Evolutionary conservation across 2,329 filamentous ascomycete genomes (phyloP), one percentile per base, ranked within the genome.

Genomic region (Alternaria alternata): DNA sequence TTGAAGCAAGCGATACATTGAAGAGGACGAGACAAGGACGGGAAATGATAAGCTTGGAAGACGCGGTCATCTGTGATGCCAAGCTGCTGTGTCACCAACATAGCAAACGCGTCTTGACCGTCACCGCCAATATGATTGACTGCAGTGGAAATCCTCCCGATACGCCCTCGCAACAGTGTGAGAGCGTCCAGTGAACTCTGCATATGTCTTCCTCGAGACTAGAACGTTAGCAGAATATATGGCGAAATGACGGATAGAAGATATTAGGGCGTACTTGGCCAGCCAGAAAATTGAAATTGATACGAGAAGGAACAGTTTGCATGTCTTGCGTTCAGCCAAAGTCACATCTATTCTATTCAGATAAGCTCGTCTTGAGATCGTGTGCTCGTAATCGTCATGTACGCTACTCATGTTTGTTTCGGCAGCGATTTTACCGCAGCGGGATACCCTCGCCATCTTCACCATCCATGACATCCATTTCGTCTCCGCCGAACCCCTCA

Each of bases 401-500:
- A 32, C 3, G 2, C 16, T n/a, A 2, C 6, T 22, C 2, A 28
- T 12, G 12, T 7, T 18, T 14, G 12, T 2, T 8, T 38, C 46
- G 11, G 20, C 14, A 1, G 20, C 20, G 4, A 12, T 3, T 16
- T 36, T 32, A 43, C 14, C 26, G 26, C 46, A 60, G 26, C 6
- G 30, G 49, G 16, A 64, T n/a, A n/a, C 32, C 62, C 32, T 64
- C 65, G 7, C 54, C 64, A 6, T 54, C 59, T 28, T 44, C 60
- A 30, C 44, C 62, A 14, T 51, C 61, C 8, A 49, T 7, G 2
- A 20, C 24, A 14, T 54, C 64, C 30, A 64, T 60, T 11, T 65
- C 65, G n/a, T 65, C 66, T 12, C 61, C 65, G 0, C 54, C 74
- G 47, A 69, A 65, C 0, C 73, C 78, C 3, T 72, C 76, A 16